A percentile compares a stretch with the other conserved stretches of the same genome.
Conservation (phyloP, 164 flowering plant genomes). For the Stephania yunnanensis region DNA sequence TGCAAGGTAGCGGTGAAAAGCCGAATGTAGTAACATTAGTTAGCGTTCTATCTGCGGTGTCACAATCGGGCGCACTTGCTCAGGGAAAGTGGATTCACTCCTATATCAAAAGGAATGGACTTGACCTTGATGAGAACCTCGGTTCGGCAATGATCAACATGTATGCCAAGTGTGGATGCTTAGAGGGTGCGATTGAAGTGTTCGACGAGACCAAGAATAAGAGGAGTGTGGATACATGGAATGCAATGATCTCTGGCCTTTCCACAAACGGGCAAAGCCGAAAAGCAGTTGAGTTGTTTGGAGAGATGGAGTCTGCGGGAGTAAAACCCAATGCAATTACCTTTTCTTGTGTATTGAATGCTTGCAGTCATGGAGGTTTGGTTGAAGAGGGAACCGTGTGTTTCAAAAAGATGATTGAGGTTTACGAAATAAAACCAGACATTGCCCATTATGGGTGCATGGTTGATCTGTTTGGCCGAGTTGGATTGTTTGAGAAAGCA, state of each 20-base stretch:
- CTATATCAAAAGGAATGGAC: constrained; percentile 7
- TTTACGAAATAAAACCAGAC: constrained; percentile 6
- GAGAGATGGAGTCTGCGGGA: constrained; percentile 5
- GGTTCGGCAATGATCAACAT: constrained; percentile 12
- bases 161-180: constrained; percentile 13
- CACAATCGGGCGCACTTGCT: constrained; percentile 8
- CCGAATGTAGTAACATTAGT: constrained; percentile 6
- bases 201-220: background rate
- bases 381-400: constrained; percentile 8
- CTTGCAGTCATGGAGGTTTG: constrained; percentile 16
- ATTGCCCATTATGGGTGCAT: constrained; percentile 14
- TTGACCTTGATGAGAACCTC: constrained; percentile 9
- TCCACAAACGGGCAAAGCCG: constrained; percentile 8
- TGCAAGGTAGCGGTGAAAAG: constrained; percentile 3
- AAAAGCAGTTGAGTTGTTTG: constrained; percentile 2
- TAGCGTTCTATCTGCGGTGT: constrained; percentile 9
- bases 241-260: constrained; percentile 12
- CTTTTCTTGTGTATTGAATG: constrained; percentile 9
- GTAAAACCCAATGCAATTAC: constrained; percentile 7
- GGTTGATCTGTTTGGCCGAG: constrained; percentile 11
- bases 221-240: constrained; percentile 12
- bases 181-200: constrained; percentile 5
- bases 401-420: constrained; percentile 8
- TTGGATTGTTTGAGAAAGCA: constrained; percentile 9
- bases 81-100: constrained; percentile 11